Evolutionary conservation across 768 basidiomycete genomes (phyloP).

Genomic region (Agaricus blazei): DNA sequence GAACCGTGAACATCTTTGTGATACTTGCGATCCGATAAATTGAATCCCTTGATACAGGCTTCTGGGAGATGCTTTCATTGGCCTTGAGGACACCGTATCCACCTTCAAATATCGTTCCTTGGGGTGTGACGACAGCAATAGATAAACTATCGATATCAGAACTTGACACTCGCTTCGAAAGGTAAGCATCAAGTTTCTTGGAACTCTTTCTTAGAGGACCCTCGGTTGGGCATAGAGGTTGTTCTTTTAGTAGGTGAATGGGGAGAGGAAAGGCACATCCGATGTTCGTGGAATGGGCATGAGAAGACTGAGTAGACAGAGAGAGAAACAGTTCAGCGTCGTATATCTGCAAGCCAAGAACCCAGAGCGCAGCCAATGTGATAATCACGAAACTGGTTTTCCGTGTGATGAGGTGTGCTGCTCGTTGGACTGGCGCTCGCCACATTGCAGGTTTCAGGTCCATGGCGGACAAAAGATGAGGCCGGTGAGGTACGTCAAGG

Average conservation of each 20-base stretch:
- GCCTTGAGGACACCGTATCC: slow-evolving; percentile 39
- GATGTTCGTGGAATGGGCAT: not conserved
- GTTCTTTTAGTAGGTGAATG: slow-evolving; percentile 21
- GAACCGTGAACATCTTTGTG: slow-evolving; percentile 44
- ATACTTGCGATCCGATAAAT: slow-evolving; percentile 50
- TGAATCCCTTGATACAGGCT: slow-evolving; percentile 33
- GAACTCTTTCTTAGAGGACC: slow-evolving; percentile 18
- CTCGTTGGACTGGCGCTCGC: too few species aligned
- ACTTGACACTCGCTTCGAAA: slow-evolving; percentile 21
- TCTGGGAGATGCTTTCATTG: slow-evolving; percentile 31
- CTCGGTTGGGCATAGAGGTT: slow-evolving; percentile 19
- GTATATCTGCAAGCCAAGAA: not conserved
- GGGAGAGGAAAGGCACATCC: slow-evolving; percentile 19
- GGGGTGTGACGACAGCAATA: slow-evolving; percentile 43
- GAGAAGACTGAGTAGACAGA: not conserved
- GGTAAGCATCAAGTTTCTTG: slow-evolving; percentile 21
- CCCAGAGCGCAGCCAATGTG: not conserved
- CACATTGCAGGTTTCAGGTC: too few species aligned
- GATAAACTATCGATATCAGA: slow-evolving; percentile 44
- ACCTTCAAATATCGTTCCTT: slow-evolving; percentile 38
- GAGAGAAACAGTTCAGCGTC: not conserved
- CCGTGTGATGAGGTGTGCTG: not conserved
- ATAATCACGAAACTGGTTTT: not conserved
- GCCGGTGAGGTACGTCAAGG: too few species aligned
- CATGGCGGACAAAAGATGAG: too few species aligned